Evolutionary conservation across 768 basidiomycete genomes (phyloP).

Genomic region (Gloeopeniophorella convolvens): DNA sequence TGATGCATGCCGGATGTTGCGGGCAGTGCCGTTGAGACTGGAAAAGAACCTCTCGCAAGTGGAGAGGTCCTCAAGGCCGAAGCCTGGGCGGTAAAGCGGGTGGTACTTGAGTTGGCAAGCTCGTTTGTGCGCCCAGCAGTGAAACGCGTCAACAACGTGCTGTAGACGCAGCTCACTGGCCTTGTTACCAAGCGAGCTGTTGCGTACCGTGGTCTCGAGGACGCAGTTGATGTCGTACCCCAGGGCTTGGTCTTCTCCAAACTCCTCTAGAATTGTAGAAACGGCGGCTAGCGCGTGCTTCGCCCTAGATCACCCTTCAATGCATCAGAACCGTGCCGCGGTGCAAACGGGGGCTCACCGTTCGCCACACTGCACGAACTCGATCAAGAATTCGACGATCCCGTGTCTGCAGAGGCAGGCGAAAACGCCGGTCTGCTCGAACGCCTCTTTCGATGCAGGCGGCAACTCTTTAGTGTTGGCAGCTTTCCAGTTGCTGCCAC

Average conservation of each 20-base stretch:
- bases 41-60: neutral
- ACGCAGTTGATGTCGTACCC: constrained; percentile 5
- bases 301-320: neutral
- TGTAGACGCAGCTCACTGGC: too few relatives aligned
- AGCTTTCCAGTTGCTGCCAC: neutral
- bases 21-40: neutral
- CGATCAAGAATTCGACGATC: neutral
- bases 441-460: neutral
- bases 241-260: neutral
- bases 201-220: neutral
- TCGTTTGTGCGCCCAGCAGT: neutral
- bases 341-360: neutral
- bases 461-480: neutral
- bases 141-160: neutral
- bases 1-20: neutral
- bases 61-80: neutral
- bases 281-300: neutral
- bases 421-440: constrained; percentile 1
- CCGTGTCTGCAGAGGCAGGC: neutral
- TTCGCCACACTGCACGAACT: constrained; percentile 1
- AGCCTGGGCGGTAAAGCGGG: neutral
- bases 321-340: neutral
- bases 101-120: neutral
- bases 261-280: neutral
- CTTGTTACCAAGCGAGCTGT: neutral